Evolutionary conservation across 257 asterid species (phyloP), one percentile per base, ranked within the genome.

Genomic region (Cordia subcordata): DNA sequence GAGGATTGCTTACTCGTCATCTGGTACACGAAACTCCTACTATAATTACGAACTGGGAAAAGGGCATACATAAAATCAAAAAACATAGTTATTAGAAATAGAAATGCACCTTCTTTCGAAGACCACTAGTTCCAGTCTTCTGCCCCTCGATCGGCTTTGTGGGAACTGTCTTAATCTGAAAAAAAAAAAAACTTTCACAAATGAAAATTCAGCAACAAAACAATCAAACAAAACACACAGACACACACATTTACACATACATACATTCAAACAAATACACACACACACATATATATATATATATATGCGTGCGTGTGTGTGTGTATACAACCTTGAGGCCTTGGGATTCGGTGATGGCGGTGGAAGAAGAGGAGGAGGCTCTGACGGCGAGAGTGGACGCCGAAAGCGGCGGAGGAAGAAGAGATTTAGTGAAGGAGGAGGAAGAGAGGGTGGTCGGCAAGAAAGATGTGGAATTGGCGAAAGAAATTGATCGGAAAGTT

Each of bases 91-190:
- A n/a, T n/a, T 45, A 13, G 1, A 11, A 8, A 6, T 13, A 51
- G 0, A 5, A 57, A 64, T 40, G 23, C 47, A 91, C 98, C 90
- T 88, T 92, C 75, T 92, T 92, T 35, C 98, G 81, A 52, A 92
- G 94, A 33, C 98, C 98, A 71, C 98, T 92, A 6, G 98, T 88
- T 33, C 98, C 98, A 51, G 98, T 92, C 76, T 92, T 92, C 72
- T 88, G 96, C 20, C 96, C 96, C 73, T 92, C 94, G 57, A 92
- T 72, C 50, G 96, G 95, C 76, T 79, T 73, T 11, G 98, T 84
- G 21, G 90, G 87, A 45, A 88, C 75, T 42, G 67, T 80, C 58
- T 76, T 82, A 69, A 92, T 79, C 98, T 88, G 66, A 4, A 10
- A 56, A 58, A 60, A n/a, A n/a, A n/a, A n/a, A n/a, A n/a, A n/a